A percentile compares a stretch with the other conserved stretches of the same genome.
Evolutionary conservation across 2,329 filamentous ascomycete species (phyloP).

Genomic region (Aspergillus costaricaensis): DNA sequence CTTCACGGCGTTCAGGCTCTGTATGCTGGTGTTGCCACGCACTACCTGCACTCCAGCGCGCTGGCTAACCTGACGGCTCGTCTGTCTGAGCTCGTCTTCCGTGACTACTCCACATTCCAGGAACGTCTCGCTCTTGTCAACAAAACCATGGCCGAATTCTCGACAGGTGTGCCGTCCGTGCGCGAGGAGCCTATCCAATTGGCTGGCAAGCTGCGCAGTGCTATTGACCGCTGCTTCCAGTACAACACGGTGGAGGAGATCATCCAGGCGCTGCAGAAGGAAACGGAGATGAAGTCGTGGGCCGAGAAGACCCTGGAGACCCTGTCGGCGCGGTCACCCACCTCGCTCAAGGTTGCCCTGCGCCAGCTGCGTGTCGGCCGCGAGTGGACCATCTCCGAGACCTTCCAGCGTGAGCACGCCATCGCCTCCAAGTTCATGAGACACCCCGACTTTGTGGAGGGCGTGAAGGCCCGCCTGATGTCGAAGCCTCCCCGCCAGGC

Average conservation of each 20-base stretch:
- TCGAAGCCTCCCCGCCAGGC: slow-evolving; percentile 67
- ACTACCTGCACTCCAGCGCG: slow-evolving; percentile 91
- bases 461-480: slow-evolving; percentile 79
- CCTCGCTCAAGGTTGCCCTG: slow-evolving; percentile 79
- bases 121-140: slow-evolving; percentile 74
- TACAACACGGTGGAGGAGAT: slow-evolving; percentile 70
- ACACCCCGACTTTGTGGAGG: slow-evolving; percentile 87
- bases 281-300: slow-evolving; percentile 67
- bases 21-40: slow-evolving; percentile 89
- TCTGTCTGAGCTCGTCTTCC: slow-evolving; percentile 85
- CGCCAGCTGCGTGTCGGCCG: slow-evolving; percentile 76
- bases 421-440: slow-evolving; percentile 88
- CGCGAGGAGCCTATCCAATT: slow-evolving; percentile 66
- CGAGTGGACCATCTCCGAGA: slow-evolving; percentile 77
- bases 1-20: slow-evolving; percentile 82
- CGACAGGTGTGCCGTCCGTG: slow-evolving; percentile 71
- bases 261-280: slow-evolving; percentile 63
- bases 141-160: slow-evolving; percentile 87
- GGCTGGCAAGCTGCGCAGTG: slow-evolving; percentile 69
- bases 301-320: slow-evolving; percentile 74
- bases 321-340: slow-evolving; percentile 78
- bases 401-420: slow-evolving; percentile 82
- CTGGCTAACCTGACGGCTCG: slow-evolving; percentile 79
- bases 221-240: slow-evolving; percentile 82
- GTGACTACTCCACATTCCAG: slow-evolving; percentile 67